Evolutionary conservation across 2,329 filamentous ascomycete species (phyloP), one percentile per base, ranked within the genome.

Genomic region (Colletotrichum sojae): DNA sequence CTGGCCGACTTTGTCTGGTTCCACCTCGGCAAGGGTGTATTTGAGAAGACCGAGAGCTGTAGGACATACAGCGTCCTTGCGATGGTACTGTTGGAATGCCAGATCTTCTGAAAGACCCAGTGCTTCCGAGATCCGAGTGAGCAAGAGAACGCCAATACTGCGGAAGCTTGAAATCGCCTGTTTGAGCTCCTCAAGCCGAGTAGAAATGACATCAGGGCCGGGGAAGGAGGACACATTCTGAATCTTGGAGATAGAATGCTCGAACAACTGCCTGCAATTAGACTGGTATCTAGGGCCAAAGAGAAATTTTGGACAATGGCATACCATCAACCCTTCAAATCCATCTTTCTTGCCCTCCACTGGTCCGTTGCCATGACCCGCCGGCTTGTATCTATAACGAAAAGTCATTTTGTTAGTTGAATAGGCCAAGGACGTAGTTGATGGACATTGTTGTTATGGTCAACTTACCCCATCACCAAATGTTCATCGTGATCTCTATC

Each of bases 401-500:
- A 25, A 6, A 8, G 31, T 6, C 8, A 22, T 12, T 15, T 15
- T 15, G 8, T 43, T 43, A 22, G 46, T 49, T 13, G 18, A 10
- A 18, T 2, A 20, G 20, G 46, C 10, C 2, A 10, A 6, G 27
- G 27, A 10, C 31, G 8, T 22, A 3, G 18, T 25, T 49, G 18
- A 12, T 12, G 18, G 10, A n/a, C 18, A 49, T 9, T 13, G 12
- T 4, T 1, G n/a, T 22, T 9, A 22, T 22, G 46, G n/a, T 25
- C 3, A 9, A 10, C 43, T 27, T 40, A 63, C 61, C 61, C 61
- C 61, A 63, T 63, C 3, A 63, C 52, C 12, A 63, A 46, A 9
- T 63, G 52, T 18, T 63, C 61, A 27, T 63, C 61, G 18, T 63
- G 61, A 46, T 63, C 61, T 49, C 61, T 56, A 15, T 63, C 61